Conservation (phyloP, 73 alveolate genomes). For the Urostyla sp. region DNA sequence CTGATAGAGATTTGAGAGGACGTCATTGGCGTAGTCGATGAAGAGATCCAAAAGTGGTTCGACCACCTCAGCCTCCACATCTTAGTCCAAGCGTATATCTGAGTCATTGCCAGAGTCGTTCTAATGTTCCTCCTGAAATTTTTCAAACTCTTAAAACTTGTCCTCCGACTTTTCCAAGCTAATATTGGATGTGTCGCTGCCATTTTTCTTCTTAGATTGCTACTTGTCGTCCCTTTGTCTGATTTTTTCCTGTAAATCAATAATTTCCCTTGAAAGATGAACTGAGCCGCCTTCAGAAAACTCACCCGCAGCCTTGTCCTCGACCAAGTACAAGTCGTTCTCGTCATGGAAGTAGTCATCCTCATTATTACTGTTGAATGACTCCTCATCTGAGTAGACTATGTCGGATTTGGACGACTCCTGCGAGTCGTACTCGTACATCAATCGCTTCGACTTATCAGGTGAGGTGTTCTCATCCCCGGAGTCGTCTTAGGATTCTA, state of each 20-base stretch:
- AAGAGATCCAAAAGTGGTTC: constrained; percentile 70
- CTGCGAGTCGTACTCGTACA: constrained; percentile 28
- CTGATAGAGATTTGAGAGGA: constrained; percentile 52
- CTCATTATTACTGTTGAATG: not conserved
- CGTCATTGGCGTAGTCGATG: constrained; percentile 66
- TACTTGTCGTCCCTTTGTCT: not conserved
- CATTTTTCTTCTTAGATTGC: constrained; percentile 11
- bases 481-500: not conserved
- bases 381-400: constrained; percentile 20
- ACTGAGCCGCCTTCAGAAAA: constrained; percentile 20
- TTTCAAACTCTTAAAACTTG: constrained; percentile 29
- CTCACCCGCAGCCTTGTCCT: no score
- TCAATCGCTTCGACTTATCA: not conserved
- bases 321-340: constrained; percentile 5
- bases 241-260: constrained; percentile 13
- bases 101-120: constrained; percentile 51
- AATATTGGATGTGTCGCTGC: not conserved
- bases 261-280: constrained; percentile 30
- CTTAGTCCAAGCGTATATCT: constrained; percentile 60
- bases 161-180: constrained; percentile 45
- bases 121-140: constrained; percentile 11
- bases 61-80: constrained; percentile 70
- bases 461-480: constrained; percentile 33
- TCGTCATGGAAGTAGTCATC: constrained; percentile 21
- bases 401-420: constrained; percentile 28